Base-by-base conservation (phyloP, 768 basidiomycete genomes). In the Chalciporus chontae region DNA sequence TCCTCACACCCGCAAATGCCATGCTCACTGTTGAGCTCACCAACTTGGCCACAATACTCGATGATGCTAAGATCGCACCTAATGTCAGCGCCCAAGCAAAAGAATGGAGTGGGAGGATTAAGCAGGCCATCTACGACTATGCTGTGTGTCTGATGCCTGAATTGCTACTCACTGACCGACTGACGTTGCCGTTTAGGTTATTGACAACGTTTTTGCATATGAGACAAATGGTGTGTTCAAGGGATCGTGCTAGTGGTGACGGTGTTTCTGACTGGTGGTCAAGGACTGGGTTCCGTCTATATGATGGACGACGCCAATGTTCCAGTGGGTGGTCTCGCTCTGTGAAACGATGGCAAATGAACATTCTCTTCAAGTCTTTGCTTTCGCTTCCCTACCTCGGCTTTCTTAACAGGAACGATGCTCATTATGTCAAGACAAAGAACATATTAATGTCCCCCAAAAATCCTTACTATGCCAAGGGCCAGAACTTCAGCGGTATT, bases 251-350 rank as follows among this genome's bases (percentile, higher is more conserved):
- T 40, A 5, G 23, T 8, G 24, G 15, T 39, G 24, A 9, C 38
- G 23, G 21, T 23, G 15, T 40, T 17, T 40, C 40, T 45, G 42
- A 47, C 15, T 29, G 13, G 13, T 45, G 17, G 27, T 24, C 13
- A 52, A 83, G 83, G 86, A 8, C 76, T 85, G 43, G 85, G 87
- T 29, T 77, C 81, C 9, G 71, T 80, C 49, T 87, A 88, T 64
- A 78, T 88, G 17, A 90, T 90, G 88, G 88, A 90, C 56, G 88
- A 90, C 56, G 88, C 88, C 6, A 90, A 90, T 55, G 88, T 90
- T 38, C 88, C 88, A 5, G 86, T 87, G 64, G 58, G 82, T 64
- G 14, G 31, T 8, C 19, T 3, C 31, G 32, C 18, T 19, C 4
- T 37, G 32, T 39, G 24, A 18, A 40, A 26, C 39, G 37, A 27